Conservation (phyloP, 2,329 filamentous ascomycete species). For the Verticillium alfalfae region DNA sequence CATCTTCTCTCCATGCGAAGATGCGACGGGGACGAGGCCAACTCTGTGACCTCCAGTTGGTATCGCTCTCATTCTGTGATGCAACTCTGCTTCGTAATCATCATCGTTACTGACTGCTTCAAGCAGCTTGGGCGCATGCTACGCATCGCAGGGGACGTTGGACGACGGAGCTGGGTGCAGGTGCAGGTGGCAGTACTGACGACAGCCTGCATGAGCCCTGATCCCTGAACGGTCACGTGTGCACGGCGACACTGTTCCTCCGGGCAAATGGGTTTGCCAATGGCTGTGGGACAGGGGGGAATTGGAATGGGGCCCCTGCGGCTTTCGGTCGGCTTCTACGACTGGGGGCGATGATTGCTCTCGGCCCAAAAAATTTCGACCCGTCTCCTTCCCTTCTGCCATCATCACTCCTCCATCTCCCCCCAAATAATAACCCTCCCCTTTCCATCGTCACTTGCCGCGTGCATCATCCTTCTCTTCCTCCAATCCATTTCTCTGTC, state of each 20-base stretch:
- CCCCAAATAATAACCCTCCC: constrained; percentile 11
- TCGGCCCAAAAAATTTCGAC: constrained; percentile 31
- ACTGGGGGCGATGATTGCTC: constrained; percentile 24
- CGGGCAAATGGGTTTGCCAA: not conserved
- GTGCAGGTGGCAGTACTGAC: too few species aligned
- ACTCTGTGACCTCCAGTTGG: not conserved
- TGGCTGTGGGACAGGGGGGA: not conserved
- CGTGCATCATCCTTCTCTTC: constrained; percentile 14
- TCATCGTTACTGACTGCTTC: too few species aligned
- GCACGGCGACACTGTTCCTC: not conserved
- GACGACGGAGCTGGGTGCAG: too few species aligned
- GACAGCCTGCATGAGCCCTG: not conserved
- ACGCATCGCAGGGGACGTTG: too few species aligned
- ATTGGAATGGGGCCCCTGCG: constrained; percentile 15
- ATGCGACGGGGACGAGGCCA: too few species aligned
- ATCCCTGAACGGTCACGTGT: not conserved
- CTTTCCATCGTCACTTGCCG: constrained; percentile 14
- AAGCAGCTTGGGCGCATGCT: too few species aligned
- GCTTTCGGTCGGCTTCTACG: constrained; percentile 39
- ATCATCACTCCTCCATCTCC: constrained; percentile 11
- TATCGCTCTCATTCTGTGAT: not conserved
- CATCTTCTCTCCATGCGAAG: too few species aligned
- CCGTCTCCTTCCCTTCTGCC: constrained; percentile 9
- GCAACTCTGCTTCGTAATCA: too few species aligned
- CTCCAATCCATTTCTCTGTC: constrained; percentile 4